Evolutionary conservation across 2,329 filamentous ascomycete species (phyloP).

Genomic region (Fusarium sp.): DNA sequence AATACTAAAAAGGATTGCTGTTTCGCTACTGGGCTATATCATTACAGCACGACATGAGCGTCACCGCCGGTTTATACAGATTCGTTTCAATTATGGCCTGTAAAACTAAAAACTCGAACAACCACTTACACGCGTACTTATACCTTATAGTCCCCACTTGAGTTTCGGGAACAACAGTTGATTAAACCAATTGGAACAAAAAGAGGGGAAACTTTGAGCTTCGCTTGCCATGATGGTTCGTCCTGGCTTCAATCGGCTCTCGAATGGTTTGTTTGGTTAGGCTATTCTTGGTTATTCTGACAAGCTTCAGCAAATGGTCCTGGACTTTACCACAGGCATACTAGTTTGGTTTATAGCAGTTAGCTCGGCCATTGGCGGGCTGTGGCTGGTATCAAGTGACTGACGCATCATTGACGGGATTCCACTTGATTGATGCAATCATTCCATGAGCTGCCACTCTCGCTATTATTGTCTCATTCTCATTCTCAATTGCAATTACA

Average conservation of each 20-base stretch:
- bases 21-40: neutral
- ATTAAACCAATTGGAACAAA: neutral
- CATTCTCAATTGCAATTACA: neutral
- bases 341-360: conserved; percentile 20
- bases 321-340: conserved; percentile 38
- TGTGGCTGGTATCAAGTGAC: conserved; percentile 45
- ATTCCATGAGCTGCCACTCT: neutral
- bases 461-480: neutral
- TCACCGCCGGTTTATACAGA: conserved; percentile 29
- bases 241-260: conserved; percentile 5
- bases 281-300: conserved; percentile 20
- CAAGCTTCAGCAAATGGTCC: conserved; percentile 31
- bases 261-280: neutral
- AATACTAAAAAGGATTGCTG: conserved; percentile 5
- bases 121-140: conserved; percentile 1
- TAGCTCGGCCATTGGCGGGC: neutral
- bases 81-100: conserved; percentile 1
- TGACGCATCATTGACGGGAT: conserved; percentile 45
- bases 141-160: conserved; percentile 9
- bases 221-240: conserved; percentile 23
- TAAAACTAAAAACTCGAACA: conserved; percentile 27
- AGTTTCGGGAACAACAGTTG: conserved; percentile 7
- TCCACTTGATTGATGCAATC: conserved; percentile 30
- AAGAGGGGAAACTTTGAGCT: neutral
- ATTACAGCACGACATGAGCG: conserved; percentile 5